Evolutionary conservation across 768 basidiomycete species (phyloP).

Genomic region (Mycena metata): DNA sequence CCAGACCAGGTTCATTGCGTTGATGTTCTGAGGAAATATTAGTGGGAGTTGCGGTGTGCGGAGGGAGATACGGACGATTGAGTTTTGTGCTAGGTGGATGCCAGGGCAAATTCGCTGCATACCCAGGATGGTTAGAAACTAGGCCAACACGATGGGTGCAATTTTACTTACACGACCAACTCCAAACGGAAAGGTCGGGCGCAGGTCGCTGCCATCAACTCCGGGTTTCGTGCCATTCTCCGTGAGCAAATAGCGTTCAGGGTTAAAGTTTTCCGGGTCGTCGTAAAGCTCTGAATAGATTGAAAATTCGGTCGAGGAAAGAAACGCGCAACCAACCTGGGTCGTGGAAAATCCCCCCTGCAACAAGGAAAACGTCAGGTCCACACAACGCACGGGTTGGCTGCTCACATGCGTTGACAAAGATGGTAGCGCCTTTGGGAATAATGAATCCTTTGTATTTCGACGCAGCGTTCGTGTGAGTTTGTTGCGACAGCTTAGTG

Average conservation of each 20-base stretch:
- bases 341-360: conserved; percentile 32
- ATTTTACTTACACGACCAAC: conserved; percentile 18
- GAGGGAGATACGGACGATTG: neutral
- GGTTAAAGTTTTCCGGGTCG: conserved; percentile 26
- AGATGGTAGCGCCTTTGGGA: conserved; percentile 23
- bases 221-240: conserved; percentile 30
- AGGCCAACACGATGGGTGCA: neutral
- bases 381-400: neutral
- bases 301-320: neutral
- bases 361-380: neutral
- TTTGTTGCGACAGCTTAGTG: neutral
- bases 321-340: conserved; percentile 1
- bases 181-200: conserved; percentile 10
- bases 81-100: conserved; percentile 27
- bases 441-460: conserved; percentile 27
- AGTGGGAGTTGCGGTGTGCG: neutral
- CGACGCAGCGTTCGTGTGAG: too few species aligned
- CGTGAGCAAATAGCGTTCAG: conserved; percentile 23
- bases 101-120: conserved; percentile 28
- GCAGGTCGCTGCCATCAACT: conserved; percentile 11
- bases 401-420: conserved; percentile 27
- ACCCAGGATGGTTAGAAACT: neutral
- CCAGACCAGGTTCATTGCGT: conserved; percentile 48
- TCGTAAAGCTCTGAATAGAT: conserved; percentile 22
- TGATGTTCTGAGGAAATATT: conserved; percentile 32